phyloP scores from a whole-genome alignment of 2,329 filamentous ascomycete species.

The Emmonsiellopsis sp. region DNA sequence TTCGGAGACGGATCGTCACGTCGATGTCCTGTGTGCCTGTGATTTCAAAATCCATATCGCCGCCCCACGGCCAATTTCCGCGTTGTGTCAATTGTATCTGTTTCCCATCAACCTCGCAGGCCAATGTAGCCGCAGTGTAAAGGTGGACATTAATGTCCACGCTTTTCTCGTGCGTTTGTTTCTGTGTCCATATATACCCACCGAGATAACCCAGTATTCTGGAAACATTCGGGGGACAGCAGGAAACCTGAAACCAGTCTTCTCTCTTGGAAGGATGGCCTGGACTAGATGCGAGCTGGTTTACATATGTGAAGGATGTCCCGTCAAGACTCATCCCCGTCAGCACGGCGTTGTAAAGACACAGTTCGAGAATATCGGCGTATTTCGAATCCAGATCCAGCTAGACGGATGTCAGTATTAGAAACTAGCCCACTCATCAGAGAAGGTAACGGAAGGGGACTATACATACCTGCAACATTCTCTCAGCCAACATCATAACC shows the following conservation, averaged over 20 bases:
- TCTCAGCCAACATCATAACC: conserved; percentile 52
- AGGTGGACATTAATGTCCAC: conserved; percentile 46
- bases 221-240: conserved; percentile 53
- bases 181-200: conserved; percentile 47
- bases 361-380: conserved; percentile 52
- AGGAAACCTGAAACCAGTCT: conserved; percentile 52
- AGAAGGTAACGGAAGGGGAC: conserved; percentile 31
- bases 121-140: conserved; percentile 43
- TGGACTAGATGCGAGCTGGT: conserved; percentile 50
- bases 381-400: conserved; percentile 46
- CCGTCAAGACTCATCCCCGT: conserved; percentile 50
- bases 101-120: conserved; percentile 27
- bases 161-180: conserved; percentile 14
- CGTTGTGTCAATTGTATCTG: conserved; percentile 39
- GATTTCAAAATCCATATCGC: conserved; percentile 41
- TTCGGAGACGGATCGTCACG: conserved; percentile 41
- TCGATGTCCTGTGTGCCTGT: conserved; percentile 21
- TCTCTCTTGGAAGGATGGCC: conserved; percentile 41
- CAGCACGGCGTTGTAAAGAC: conserved; percentile 52
- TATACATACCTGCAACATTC: conserved; percentile 24
- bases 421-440: too few species aligned
- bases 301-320: conserved; percentile 52
- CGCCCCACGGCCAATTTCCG: conserved; percentile 51
- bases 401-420: conserved; percentile 8
- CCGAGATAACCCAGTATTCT: conserved; percentile 48